phyloP scores from a whole-genome alignment of 768 basidiomycete species.

The Amanita pseudoporphyria region DNA sequence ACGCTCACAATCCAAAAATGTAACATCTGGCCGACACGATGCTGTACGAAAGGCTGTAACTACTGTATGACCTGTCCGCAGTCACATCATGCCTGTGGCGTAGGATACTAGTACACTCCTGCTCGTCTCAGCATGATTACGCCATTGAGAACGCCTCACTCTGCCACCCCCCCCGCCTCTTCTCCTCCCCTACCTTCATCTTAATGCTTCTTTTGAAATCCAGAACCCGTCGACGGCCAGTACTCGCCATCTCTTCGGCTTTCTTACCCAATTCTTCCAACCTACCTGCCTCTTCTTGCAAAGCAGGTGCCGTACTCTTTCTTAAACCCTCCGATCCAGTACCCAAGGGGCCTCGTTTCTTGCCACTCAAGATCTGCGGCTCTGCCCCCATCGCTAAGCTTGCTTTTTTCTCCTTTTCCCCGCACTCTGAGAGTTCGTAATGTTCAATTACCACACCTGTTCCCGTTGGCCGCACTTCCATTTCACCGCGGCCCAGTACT shows the following conservation, averaged over 20 bases:
- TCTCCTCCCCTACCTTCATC: constrained; percentile 30
- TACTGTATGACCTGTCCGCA: too few species aligned
- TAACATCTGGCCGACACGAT: too few species aligned
- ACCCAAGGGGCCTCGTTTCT: constrained; percentile 60
- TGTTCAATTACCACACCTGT: constrained; percentile 55
- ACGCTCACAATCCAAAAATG: too few species aligned
- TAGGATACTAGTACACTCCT: too few species aligned
- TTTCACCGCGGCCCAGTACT: constrained; percentile 22
- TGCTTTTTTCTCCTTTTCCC: constrained; percentile 17
- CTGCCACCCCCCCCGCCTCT: constrained; percentile 33
- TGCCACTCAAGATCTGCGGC: constrained; percentile 61
- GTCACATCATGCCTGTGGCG: too few species aligned
- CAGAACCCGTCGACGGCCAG: constrained; percentile 22
- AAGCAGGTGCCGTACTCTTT: constrained; percentile 23
- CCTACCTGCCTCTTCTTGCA: too few species aligned
- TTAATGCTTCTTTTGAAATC: constrained; percentile 36
- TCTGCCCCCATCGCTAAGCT: constrained; percentile 61
- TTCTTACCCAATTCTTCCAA: neutral
- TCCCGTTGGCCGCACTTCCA: constrained; percentile 47
- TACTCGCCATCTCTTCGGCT: constrained; percentile 14
- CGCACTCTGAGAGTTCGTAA: constrained; percentile 16
- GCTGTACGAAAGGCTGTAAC: too few species aligned
- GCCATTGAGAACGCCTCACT: constrained; percentile 36
- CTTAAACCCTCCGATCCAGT: constrained; percentile 33
- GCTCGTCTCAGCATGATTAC: too few species aligned